phyloP scores from a whole-genome alignment of 345 rosid species.

The Capsella bursapastoris region DNA sequence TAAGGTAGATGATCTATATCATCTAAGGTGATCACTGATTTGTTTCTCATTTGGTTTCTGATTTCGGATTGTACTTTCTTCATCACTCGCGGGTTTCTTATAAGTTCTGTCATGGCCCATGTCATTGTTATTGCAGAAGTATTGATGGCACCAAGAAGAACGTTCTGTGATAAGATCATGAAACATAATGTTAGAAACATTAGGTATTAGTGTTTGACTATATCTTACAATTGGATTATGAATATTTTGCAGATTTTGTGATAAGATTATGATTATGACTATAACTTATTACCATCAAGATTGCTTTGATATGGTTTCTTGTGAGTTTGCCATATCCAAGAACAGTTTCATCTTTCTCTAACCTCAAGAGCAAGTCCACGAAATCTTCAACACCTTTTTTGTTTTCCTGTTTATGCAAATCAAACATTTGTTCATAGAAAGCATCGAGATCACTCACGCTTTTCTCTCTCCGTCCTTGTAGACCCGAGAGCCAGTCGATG shows the following conservation, averaged over 20 bases:
- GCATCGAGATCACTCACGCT: constrained; percentile 46
- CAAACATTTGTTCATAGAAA: constrained; percentile 51
- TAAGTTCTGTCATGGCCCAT: constrained; percentile 60
- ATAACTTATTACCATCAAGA: constrained; percentile 31
- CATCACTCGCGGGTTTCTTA: constrained; percentile 49
- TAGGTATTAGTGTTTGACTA: too few relatives aligned
- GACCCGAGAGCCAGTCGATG: constrained; percentile 51
- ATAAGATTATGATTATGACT: too few relatives aligned
- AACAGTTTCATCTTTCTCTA: constrained; percentile 39
- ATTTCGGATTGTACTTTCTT: constrained; percentile 53
- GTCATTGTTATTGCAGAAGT: constrained; percentile 40
- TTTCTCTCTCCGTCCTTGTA: constrained; percentile 43
- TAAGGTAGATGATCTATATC: constrained; percentile 46
- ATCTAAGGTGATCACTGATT: constrained; percentile 41
- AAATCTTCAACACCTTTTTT: constrained; percentile 44
- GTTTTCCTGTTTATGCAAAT: constrained; percentile 46
- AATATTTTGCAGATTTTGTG: too few relatives aligned
- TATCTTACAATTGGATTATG: too few relatives aligned
- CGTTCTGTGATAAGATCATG: constrained; percentile 44
- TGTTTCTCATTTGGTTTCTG: constrained; percentile 39
- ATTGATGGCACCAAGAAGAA: constrained; percentile 35
- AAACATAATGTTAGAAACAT: too few relatives aligned
- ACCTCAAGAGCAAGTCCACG: constrained; percentile 37
- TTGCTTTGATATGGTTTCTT: constrained; percentile 45
- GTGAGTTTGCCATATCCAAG: constrained; percentile 38